Base-by-base conservation (phyloP, 78 protist species). In the Diacronema lutheri region DNA sequence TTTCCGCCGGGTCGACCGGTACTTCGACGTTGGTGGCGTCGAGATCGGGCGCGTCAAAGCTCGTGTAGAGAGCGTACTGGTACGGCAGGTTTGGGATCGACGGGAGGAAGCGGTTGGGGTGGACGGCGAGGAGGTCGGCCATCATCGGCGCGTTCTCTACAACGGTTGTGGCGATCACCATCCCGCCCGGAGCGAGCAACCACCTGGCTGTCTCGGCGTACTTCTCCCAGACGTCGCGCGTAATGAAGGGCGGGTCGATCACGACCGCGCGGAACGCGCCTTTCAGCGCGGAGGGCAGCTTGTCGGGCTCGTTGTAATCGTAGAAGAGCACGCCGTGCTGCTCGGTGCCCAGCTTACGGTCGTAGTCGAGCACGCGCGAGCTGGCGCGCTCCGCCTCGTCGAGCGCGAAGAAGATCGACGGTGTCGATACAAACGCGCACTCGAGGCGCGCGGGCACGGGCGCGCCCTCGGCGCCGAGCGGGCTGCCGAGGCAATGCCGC, bases 231-330 rank as follows among this genome's bases (percentile, higher is more conserved):
- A 86, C 88, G 20, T 89, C 92, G 7, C 1, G 44, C 20, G 92
- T 89, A 74, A 89, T 89, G 58, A 84, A 89, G 23, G 92, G 92
- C 3, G 92, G 92, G 64, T 89, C 92, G 38, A 89, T 74, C 35
- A 89, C 89, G 60, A 84, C 85, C 6, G 10, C 5, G 29, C 65
- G 68, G 60, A 84, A 89, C 25, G 56, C 25, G 46, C 61, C 55
- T 0, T 1, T 2, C 0, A 85, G 65, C 65, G 46, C 61, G 16
- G n/a, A 25, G 2, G 81, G 83, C 5, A 89, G 25, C n/a, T 1
- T 56, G 29, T 14, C 38, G 4, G 92, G 92, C 19, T 89, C 37
- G 78, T 61, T 6, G 73, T 21, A 89, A 76, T 89, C 89, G 89
- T 80, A 89, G 61, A 33, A 61, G 12, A 89, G 86, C 62, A 58